Evolutionary conservation across 768 basidiomycete species (phyloP).

Genomic region (Amyloporia xantha): DNA sequence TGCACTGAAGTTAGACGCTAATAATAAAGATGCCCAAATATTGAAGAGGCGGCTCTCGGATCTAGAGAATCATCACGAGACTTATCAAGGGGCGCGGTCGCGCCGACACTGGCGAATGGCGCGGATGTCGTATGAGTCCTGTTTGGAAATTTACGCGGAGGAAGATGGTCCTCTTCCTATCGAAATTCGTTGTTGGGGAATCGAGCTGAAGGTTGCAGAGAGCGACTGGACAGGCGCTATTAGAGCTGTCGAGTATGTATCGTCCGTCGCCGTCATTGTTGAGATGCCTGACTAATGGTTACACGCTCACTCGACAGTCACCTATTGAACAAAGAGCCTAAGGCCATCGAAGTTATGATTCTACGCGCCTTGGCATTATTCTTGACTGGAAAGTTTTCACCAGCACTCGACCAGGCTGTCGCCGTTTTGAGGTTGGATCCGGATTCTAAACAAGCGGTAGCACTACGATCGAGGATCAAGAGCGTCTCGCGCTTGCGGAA

Average conservation of each 20-base stretch:
- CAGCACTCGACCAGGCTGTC: constrained; percentile 58
- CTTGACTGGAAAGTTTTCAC: constrained; percentile 56
- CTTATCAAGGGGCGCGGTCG: not conserved
- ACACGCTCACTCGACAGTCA: constrained; percentile 56
- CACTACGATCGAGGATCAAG: constrained; percentile 61
- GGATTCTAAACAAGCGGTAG: constrained; percentile 55
- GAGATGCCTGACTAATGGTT: not conserved
- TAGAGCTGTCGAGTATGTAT: constrained; percentile 5
- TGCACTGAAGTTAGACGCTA: constrained; percentile 3
- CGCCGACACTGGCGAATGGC: constrained; percentile 6
- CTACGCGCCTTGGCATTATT: constrained; percentile 71
- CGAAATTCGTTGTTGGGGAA: constrained; percentile 6
- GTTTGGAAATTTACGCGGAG: not conserved
- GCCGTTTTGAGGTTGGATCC: constrained; percentile 71
- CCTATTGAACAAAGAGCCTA: constrained; percentile 55
- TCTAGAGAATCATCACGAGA: not conserved
- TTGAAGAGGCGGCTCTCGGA: constrained; percentile 2
- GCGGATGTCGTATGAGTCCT: constrained; percentile 2
- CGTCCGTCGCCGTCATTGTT: not conserved
- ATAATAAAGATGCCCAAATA: not conserved
- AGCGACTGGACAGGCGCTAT: not conserved
- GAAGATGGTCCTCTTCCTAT: constrained; percentile 2
- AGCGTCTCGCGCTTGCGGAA: constrained; percentile 73
- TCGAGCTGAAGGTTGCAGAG: constrained; percentile 7
- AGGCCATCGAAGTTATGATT: constrained; percentile 68